Evolutionary conservation across 768 basidiomycete species (phyloP).

Genomic region (Kwoniella dejecticola): DNA sequence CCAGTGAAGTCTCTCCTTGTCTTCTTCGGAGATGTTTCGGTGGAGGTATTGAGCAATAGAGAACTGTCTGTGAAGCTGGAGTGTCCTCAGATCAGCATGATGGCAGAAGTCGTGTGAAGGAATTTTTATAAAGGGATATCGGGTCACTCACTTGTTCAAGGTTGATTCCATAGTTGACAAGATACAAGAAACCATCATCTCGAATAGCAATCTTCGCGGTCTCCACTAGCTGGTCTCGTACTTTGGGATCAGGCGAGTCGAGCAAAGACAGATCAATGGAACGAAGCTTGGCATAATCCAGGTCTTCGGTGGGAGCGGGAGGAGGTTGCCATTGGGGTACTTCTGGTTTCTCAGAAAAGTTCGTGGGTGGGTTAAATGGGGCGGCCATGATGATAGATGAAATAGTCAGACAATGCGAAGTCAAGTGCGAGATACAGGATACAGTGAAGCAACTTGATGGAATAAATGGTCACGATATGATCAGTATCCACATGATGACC

Average conservation of each 20-base stretch:
- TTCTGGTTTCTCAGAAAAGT: slow-evolving; percentile 11
- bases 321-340: slow-evolving; percentile 14
- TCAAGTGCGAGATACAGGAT: not conserved
- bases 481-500: too few species aligned
- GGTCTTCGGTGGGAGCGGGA: slow-evolving; percentile 1
- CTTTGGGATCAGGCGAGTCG: slow-evolving; percentile 19
- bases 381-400: slow-evolving; percentile 20
- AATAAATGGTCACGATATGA: too few species aligned
- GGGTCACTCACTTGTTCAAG: slow-evolving; percentile 15
- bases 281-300: slow-evolving; percentile 21
- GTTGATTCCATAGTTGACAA: slow-evolving; percentile 25
- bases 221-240: slow-evolving; percentile 15
- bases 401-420: not conserved
- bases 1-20: slow-evolving; percentile 23
- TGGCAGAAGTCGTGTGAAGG: too few species aligned
- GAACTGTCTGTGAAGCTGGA: slow-evolving; percentile 36
- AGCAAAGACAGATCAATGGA: slow-evolving; percentile 27
- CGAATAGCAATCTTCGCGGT: slow-evolving; percentile 19
- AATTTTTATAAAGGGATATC: too few species aligned
- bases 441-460: too few species aligned
- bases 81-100: too few species aligned
- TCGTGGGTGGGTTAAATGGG: slow-evolving; percentile 31
- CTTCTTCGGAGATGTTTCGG: slow-evolving; percentile 22
- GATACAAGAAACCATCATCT: slow-evolving; percentile 29
- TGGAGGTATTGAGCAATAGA: slow-evolving; percentile 24